Evolutionary conservation across 495 filamentous ascomycete species (phyloP).

Genomic region (Xylaria castorea): DNA sequence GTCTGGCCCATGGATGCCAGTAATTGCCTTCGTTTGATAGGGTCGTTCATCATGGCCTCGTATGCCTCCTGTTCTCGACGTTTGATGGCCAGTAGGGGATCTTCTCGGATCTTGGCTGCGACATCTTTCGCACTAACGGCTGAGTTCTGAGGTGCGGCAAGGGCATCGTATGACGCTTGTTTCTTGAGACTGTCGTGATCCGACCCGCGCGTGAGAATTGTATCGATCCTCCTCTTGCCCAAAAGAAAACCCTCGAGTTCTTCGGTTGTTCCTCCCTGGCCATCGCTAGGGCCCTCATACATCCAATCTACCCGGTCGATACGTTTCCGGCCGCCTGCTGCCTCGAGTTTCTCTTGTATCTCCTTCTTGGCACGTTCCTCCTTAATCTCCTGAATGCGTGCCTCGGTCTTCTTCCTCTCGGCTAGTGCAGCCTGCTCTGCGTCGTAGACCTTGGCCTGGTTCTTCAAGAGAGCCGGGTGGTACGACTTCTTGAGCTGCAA

Average conservation of each 20-base stretch:
- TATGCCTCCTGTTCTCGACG: slow-evolving; percentile 90
- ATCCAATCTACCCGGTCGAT: slow-evolving; percentile 93
- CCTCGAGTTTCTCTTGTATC: slow-evolving; percentile 87
- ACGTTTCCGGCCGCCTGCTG: slow-evolving; percentile 78
- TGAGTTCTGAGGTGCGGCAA: slow-evolving; percentile 61
- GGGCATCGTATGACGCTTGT: slow-evolving; percentile 69
- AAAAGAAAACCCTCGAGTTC: slow-evolving; percentile 94
- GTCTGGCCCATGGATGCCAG: slow-evolving; percentile 64
- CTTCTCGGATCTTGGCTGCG: slow-evolving; percentile 82
- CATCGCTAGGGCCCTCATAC: slow-evolving; percentile 86
- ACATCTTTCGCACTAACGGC: slow-evolving; percentile 76
- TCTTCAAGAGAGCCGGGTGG: slow-evolving; percentile 84
- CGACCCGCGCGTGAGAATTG: slow-evolving; percentile 80
- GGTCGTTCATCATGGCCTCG: slow-evolving; percentile 87
- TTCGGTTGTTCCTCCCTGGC: slow-evolving; percentile 80
- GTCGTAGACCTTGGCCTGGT: slow-evolving; percentile 83
- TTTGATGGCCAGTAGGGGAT: slow-evolving; percentile 91
- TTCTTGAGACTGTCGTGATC: slow-evolving; percentile 84
- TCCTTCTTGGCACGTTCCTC: slow-evolving; percentile 95
- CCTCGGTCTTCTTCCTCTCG: slow-evolving; percentile 85
- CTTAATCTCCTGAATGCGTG: slow-evolving; percentile 81
- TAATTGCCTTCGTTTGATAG: slow-evolving; percentile 71
- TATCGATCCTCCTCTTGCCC: slow-evolving; percentile 89
- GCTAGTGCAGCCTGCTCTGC: slow-evolving; percentile 93
- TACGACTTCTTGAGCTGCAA: slow-evolving; percentile 98